Evolutionary conservation across 345 rosid genomes (phyloP).

Genomic region (Anastatica hierochuntica): DNA sequence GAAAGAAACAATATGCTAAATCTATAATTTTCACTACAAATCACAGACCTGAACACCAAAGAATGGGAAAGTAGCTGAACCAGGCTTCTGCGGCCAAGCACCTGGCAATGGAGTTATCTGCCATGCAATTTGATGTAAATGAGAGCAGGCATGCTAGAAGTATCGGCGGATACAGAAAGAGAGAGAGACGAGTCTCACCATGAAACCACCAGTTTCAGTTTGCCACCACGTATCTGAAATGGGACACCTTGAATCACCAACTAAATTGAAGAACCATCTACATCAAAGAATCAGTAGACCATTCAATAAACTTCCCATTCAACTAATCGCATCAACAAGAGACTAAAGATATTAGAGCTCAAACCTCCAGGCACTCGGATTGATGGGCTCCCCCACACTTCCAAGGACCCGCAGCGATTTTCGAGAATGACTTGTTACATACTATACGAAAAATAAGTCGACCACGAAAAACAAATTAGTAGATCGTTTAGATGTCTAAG

Average conservation of each 20-base stretch:
- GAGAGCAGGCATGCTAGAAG: conserved; percentile 3
- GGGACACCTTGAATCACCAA: conserved; percentile 87
- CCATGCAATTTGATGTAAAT: conserved; percentile 17
- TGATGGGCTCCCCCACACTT: conserved; percentile 99
- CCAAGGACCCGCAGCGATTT: conserved; percentile 90
- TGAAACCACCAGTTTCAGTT: conserved; percentile 98
- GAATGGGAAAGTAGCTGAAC: conserved; percentile 99
- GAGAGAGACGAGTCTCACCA: conserved; percentile 50
- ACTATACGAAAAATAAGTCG: conserved; percentile 36
- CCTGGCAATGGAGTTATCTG: conserved; percentile 98
- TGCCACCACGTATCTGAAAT: conserved; percentile 99
- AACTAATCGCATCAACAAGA: neutral
- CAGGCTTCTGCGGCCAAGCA: conserved; percentile 99
- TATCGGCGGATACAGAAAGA: neutral
- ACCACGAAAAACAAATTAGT: neutral
- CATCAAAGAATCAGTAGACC: conserved; percentile 9
- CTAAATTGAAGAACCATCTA: conserved; percentile 94
- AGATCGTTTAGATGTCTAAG: neutral
- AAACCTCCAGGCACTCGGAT: conserved; percentile 99
- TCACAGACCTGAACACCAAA: conserved; percentile 88
- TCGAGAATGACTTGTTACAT: conserved; percentile 74
- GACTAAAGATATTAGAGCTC: conserved; percentile 13
- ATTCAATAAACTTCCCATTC: neutral
- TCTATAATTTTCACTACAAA: neutral
- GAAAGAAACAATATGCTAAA: neutral